These are phyloP conservation scores for Ophiostoma angusticollis DNA, from an alignment of 2,329 filamentous ascomycete genomes.

Conservation along the genomic window DNA sequence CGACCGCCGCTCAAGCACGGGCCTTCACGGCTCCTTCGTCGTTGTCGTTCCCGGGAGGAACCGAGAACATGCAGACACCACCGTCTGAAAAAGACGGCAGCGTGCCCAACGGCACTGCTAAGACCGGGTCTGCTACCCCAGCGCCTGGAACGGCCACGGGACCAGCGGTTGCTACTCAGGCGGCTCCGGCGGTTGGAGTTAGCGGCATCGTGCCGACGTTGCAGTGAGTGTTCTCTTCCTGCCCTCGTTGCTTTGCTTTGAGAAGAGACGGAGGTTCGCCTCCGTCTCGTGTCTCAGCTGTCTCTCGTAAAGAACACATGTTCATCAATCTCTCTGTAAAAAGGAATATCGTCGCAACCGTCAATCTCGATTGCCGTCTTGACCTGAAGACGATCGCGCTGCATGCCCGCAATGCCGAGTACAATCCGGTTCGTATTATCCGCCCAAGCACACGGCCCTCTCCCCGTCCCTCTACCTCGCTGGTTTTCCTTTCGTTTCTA, in stretches of 20 bases:
- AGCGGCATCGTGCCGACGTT: constrained; percentile 87
- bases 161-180: constrained; percentile 59
- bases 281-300: no score
- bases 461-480: not conserved
- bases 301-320: constrained; percentile 12
- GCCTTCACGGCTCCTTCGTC: constrained; percentile 88
- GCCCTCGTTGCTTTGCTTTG: constrained; percentile 2
- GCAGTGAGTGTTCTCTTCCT: constrained; percentile 67
- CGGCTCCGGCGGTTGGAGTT: constrained; percentile 68
- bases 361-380: constrained; percentile 94
- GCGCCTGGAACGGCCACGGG: constrained; percentile 12
- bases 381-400: constrained; percentile 98
- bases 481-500: not conserved
- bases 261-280: no score
- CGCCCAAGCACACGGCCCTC: constrained; percentile 2
- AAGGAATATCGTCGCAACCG: constrained; percentile 99
- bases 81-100: constrained; percentile 15
- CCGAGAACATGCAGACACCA: constrained; percentile 13
- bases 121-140: constrained; percentile 10
- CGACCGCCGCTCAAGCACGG: constrained; percentile 85
- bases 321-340: constrained; percentile 13
- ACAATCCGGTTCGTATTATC: constrained; percentile 51
- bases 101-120: constrained; percentile 11
- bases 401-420: constrained; percentile 96
- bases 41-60: constrained; percentile 68